Base-by-base conservation (phyloP, 306 rosid species). In the Rosa lucieae region DNA sequence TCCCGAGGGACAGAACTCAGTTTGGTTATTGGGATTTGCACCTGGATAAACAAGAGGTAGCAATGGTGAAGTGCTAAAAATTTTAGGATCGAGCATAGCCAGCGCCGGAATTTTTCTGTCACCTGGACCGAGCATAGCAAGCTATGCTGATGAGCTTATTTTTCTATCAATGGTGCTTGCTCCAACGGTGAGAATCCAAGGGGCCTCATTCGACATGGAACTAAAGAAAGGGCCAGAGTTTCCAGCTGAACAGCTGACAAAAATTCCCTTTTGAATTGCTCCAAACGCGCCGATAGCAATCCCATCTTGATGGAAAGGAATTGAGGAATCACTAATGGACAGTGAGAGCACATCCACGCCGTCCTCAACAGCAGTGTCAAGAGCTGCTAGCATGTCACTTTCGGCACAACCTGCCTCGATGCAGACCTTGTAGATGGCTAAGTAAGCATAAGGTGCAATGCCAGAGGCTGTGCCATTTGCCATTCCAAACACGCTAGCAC, bases 401-500 rank as follows among this genome's bases (percentile, higher is more conserved):
- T 86, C 84, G 2, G 67, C 2, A 32, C 89, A 85, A 10, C 11
- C 72, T 3, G 2, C 26, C 8, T 21, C 66, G 0, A 42, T 63
- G 68, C 84, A 83, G 1, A 82, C 82, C 35, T 75, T 70, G 78
- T 86, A 86, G 5, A 89, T 82, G 5, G 98, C 91, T 53, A 92
- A 52, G 84, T 90, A 93, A 42, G 97, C 94, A 39, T 69, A 67
- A 18, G 96, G 94, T 0, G 98, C 98, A 72, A 88, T 85, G 48
- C 98, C 98, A 21, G 68, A 72, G 3, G 98, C 94, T 6, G 90
- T 88, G 61, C 98, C 98, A 3, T 85, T 77, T 39, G 97, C 98
- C 58, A 87, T 84, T 70, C 96, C 96, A 2, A 88, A 69, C 14
- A 48, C 93, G 51, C 79, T 81, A 1, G 92, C 93, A 1, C 72